Percentiles rank a stretch among this genome's conserved stretches.
phyloP scores from a whole-genome alignment of 768 basidiomycete genomes.

The Xerocomellus intermedius region DNA sequence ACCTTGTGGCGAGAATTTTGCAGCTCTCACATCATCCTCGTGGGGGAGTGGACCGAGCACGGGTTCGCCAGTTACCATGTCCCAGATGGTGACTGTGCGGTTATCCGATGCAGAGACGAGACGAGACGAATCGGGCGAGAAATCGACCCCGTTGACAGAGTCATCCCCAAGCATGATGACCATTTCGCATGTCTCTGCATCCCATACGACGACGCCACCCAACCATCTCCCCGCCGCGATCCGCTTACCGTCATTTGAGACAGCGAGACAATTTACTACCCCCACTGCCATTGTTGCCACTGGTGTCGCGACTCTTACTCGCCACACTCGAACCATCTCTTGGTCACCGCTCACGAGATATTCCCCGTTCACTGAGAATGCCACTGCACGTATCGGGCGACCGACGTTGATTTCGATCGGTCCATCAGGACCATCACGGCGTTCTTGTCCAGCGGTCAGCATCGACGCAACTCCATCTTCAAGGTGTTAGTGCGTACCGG shows the following conservation, averaged over 20 bases:
- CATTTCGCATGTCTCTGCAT: not conserved
- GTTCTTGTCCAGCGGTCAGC: not conserved
- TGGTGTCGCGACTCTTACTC: not conserved
- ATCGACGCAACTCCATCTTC: too few species aligned
- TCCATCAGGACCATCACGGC: too few species aligned
- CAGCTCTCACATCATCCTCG: not conserved
- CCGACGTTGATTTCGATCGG: not conserved
- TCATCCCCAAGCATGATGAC: not conserved
- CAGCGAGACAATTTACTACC: not conserved
- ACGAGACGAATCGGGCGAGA: not conserved
- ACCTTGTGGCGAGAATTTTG: conserved; percentile 1
- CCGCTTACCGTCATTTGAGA: not conserved
- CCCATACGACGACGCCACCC: not conserved
- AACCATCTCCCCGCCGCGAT: not conserved
- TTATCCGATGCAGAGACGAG: not conserved
- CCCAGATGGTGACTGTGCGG: not conserved
- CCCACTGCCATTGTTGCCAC: not conserved
- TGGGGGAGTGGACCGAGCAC: not conserved
- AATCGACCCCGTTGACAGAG: not conserved
- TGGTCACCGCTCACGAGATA: not conserved
- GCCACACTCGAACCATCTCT: not conserved
- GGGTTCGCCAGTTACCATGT: not conserved
- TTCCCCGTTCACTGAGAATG: not conserved
- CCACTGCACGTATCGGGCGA: not conserved
- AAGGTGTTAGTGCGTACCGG: not conserved